Evolutionary conservation across 768 basidiomycete genomes (phyloP).

Genomic region (Candolleomyces aberdarensis): DNA sequence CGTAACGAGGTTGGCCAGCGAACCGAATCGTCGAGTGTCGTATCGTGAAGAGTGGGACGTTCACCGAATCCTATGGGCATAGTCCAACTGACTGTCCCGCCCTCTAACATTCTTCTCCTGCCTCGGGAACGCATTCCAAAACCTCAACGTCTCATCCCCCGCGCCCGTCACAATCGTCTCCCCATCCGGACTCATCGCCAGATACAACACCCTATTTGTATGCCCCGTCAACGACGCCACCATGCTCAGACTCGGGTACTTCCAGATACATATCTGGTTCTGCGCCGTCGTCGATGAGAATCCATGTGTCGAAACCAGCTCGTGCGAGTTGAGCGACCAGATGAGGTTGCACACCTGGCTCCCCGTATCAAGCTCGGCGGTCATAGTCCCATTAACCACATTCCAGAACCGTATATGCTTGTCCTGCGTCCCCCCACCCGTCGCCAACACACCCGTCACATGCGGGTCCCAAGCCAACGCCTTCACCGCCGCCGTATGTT

Average conservation of each 20-base stretch:
- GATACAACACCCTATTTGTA: constrained; percentile 90
- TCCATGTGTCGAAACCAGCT: constrained; percentile 96
- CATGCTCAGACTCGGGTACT: constrained; percentile 90
- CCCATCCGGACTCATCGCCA: constrained; percentile 97
- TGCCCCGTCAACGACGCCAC: constrained; percentile 95
- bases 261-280: constrained; percentile 96
- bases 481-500: constrained; percentile 96
- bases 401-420: constrained; percentile 99
- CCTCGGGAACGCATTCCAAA: constrained; percentile 97
- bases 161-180: constrained; percentile 98
- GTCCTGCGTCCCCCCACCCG: constrained; percentile 98
- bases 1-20: no score
- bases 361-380: constrained; percentile 90
- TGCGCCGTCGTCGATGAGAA: constrained; percentile 92
- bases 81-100: constrained; percentile 46
- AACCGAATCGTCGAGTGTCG: no score
- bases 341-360: constrained; percentile 98
- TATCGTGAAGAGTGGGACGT: neutral
- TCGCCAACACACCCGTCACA: constrained; percentile 83
- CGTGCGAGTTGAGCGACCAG: constrained; percentile 94
- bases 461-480: constrained; percentile 99
- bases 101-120: constrained; percentile 43
- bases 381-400: constrained; percentile 77
- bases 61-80: constrained; percentile 52
- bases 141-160: constrained; percentile 93